Conservation (phyloP, 2,329 filamentous ascomycete species). For the Alternaria sp. region DNA sequence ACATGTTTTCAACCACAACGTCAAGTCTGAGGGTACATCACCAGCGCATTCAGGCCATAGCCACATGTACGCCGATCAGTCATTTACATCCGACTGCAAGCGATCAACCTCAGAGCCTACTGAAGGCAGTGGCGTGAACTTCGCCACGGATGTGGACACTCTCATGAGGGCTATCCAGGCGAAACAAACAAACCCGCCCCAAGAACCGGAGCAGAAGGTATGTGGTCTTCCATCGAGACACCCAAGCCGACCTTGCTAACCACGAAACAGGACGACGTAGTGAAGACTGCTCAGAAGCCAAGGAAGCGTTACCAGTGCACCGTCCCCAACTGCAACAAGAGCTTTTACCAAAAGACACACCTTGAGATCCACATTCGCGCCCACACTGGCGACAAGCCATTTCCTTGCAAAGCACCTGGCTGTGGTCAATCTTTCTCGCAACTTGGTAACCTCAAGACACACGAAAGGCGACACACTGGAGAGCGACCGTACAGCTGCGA, state of each 20-base stretch:
- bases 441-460: conserved; percentile 89
- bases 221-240: conserved; percentile 8
- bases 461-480: conserved; percentile 85
- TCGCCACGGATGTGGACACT: conserved; percentile 83
- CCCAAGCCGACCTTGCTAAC: neutral
- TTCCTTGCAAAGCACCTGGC: conserved; percentile 72
- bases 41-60: conserved; percentile 51
- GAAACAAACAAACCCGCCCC: conserved; percentile 57
- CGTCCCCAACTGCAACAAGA: conserved; percentile 76
- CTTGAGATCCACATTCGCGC: conserved; percentile 86
- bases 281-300: conserved; percentile 46
- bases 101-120: conserved; percentile 53
- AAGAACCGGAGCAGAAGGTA: conserved; percentile 40
- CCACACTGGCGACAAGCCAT: conserved; percentile 90
- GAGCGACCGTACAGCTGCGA: conserved; percentile 84
- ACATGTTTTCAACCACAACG: conserved; percentile 41
- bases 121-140: conserved; percentile 60
- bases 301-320: conserved; percentile 77
- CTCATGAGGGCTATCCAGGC: conserved; percentile 88
- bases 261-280: conserved; percentile 26
- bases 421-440: conserved; percentile 88
- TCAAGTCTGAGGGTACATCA: conserved; percentile 54
- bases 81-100: conserved; percentile 50
- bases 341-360: conserved; percentile 90
- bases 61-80: conserved; percentile 46